Conservation (phyloP, 768 basidiomycete species). For the Boletus pseudopeckii region DNA sequence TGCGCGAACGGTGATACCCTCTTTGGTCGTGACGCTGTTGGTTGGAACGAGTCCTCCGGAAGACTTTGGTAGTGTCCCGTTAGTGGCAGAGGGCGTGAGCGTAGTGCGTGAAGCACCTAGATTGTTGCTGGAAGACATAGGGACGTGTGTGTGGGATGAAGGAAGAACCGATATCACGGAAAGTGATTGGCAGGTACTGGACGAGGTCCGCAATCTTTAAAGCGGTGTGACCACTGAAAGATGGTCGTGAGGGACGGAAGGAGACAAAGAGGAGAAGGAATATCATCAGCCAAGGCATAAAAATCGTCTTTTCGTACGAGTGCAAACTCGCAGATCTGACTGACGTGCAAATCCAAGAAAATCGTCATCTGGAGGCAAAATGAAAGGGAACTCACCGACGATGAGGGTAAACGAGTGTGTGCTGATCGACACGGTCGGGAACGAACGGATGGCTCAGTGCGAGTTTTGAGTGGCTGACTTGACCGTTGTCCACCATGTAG, state of each 20-base stretch:
- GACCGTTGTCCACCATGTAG: background rate
- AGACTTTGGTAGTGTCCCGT: conserved; percentile 39
- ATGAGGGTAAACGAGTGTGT: background rate
- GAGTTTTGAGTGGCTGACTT: conserved; percentile 23
- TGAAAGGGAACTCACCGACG: conserved; percentile 18
- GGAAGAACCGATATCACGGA: background rate
- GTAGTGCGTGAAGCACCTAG: conserved; percentile 30
- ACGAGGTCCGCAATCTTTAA: background rate
- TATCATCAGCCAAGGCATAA: conserved; percentile 48
- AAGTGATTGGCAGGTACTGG: background rate
- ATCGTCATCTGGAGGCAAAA: conserved; percentile 37
- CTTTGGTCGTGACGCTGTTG: conserved; percentile 76
- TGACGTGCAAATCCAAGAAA: conserved; percentile 60
- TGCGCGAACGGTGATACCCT: conserved; percentile 72
- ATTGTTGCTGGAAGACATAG: conserved; percentile 30
- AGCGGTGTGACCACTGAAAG: conserved; percentile 1
- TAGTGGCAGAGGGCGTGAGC: conserved; percentile 26
- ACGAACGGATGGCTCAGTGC: background rate
- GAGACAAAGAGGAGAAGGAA: background rate
- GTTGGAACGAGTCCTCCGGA: conserved; percentile 64
- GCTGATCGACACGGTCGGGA: background rate
- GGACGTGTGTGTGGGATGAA: background rate
- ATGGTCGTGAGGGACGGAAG: conserved; percentile 4
- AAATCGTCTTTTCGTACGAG: conserved; percentile 36
- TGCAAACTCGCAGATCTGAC: conserved; percentile 39